A percentile compares a stretch with the other conserved stretches of the same genome.
phyloP scores from a whole-genome alignment of 75 land plant genomes.

The Larix kaempferi region DNA sequence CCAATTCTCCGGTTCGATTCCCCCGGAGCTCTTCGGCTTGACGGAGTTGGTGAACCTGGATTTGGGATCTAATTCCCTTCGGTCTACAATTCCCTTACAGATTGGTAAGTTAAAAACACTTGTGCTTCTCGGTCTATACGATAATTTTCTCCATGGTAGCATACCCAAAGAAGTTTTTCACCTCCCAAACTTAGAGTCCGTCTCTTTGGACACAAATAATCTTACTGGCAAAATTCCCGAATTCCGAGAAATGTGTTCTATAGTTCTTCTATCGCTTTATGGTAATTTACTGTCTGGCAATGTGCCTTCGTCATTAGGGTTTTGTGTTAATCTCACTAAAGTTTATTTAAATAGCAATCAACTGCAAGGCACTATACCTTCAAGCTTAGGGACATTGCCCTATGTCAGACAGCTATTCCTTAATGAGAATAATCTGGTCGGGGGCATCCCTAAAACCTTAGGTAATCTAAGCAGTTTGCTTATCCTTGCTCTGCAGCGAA shows the following conservation, averaged over 20 bases:
- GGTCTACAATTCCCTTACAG: slow-evolving; percentile 20
- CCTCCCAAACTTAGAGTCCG: slow-evolving; percentile 18
- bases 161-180: slow-evolving; percentile 24
- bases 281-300: slow-evolving; percentile 28
- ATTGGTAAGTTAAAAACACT: slow-evolving; percentile 21
- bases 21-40: slow-evolving; percentile 14
- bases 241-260: slow-evolving; percentile 11
- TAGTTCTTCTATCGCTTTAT: slow-evolving; percentile 3
- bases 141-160: slow-evolving; percentile 24
- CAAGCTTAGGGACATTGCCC: slow-evolving; percentile 21
- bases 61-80: slow-evolving; percentile 20
- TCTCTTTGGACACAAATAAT: slow-evolving; percentile 27
- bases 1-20: slow-evolving; percentile 15
- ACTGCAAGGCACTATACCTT: slow-evolving; percentile 26
- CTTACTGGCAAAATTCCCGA: slow-evolving; percentile 31
- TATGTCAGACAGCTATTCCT: slow-evolving; percentile 22
- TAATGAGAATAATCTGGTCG: slow-evolving; percentile 21
- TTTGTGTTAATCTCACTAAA: slow-evolving; percentile 21
- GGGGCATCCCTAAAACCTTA: slow-evolving; percentile 18
- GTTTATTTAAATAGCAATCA: slow-evolving; percentile 17
- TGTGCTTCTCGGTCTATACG: slow-evolving; percentile 18
- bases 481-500: slow-evolving; percentile 14
- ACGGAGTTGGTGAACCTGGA: slow-evolving; percentile 13
- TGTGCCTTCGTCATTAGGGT: slow-evolving; percentile 23
- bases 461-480: slow-evolving; percentile 17